These are phyloP conservation scores for Tricladium varicosporioides DNA, from an alignment of 2,329 filamentous ascomycete genomes.

Conservation along the genomic window DNA sequence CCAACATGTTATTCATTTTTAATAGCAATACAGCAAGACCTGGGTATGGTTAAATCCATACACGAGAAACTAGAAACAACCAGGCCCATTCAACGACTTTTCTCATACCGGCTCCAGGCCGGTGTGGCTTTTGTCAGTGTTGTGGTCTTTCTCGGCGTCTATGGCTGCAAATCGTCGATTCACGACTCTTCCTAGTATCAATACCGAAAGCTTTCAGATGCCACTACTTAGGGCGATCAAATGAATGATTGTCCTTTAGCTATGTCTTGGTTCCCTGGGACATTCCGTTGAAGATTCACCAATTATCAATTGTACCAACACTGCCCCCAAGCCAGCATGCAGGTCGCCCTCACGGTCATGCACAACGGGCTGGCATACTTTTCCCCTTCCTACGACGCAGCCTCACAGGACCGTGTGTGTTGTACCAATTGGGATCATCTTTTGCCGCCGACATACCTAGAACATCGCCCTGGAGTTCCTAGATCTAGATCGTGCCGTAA, in stretches of 20 bases:
- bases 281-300: too few relatives aligned
- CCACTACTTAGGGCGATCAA: too few relatives aligned
- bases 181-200: too few relatives aligned
- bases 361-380: not conserved
- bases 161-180: not conserved
- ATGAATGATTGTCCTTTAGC: too few relatives aligned
- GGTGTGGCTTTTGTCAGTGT: not conserved
- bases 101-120: not conserved
- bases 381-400: not conserved
- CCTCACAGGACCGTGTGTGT: not conserved
- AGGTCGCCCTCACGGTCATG: not conserved
- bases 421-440: not conserved
- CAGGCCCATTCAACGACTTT: not conserved
- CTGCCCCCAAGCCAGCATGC: not conserved
- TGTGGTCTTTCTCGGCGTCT: not conserved
- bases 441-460: not conserved
- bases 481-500: not conserved
- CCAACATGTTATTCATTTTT: not conserved
- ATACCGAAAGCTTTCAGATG: too few relatives aligned
- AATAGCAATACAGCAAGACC: not conserved
- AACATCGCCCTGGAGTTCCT: not conserved
- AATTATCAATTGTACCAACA: not conserved
- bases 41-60: not conserved
- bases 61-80: not conserved
- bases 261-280: too few relatives aligned